These are phyloP conservation scores for Leishmania gerbilli DNA, from an alignment of 208 protist genomes.

Conservation along the genomic window DNA sequence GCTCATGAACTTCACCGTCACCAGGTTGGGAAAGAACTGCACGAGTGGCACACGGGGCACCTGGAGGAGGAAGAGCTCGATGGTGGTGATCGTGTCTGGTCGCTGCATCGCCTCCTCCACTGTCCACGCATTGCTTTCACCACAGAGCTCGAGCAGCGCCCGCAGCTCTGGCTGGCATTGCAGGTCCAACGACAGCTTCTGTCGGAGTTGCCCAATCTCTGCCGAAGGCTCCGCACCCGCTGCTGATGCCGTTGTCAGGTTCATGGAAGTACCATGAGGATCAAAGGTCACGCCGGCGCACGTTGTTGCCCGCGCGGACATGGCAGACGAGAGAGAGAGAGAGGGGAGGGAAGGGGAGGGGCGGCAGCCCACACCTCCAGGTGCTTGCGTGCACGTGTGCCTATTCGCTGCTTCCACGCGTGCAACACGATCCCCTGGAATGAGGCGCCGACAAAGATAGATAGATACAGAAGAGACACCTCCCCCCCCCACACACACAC, in stretches of 20 bases:
- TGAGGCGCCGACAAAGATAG: neutral
- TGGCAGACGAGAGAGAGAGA: neutral
- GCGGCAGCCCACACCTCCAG: neutral
- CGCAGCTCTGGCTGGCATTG: conserved; percentile 45
- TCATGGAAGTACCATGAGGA: neutral
- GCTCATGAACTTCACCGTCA: conserved; percentile 78
- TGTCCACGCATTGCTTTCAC: conserved; percentile 84
- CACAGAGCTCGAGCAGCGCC: conserved; percentile 67
- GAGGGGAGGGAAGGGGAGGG: no score
- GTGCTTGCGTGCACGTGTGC: neutral
- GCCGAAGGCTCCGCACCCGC: conserved; percentile 6
- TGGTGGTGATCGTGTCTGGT: conserved; percentile 55
- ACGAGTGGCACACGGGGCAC: conserved; percentile 63
- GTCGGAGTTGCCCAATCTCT: conserved; percentile 51
- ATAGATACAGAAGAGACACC: neutral
- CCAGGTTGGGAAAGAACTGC: conserved; percentile 73
- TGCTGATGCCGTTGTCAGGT: neutral
- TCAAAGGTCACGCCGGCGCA: neutral
- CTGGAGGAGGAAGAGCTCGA: conserved; percentile 88
- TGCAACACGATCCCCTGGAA: neutral
- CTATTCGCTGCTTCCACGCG: neutral
- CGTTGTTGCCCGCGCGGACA: neutral
- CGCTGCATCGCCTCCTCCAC: conserved; percentile 63
- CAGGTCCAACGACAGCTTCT: conserved; percentile 41
- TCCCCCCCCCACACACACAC: no score